Base-by-base conservation (phyloP, 2,329 filamentous ascomycete species). In the Hypoxylon sp. region DNA sequence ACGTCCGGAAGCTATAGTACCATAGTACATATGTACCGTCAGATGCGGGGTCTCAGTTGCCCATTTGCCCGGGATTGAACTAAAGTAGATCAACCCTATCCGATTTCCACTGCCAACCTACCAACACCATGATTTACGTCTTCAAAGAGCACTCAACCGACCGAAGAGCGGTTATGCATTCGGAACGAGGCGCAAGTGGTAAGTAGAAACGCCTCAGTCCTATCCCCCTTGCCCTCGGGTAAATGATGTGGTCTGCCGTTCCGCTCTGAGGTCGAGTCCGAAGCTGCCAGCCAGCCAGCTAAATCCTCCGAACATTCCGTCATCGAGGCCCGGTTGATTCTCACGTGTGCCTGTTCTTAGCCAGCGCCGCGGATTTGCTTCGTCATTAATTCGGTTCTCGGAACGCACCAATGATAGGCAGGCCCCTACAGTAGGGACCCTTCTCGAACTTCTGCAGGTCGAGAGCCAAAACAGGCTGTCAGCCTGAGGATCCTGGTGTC, bases 51-150 rank as follows among this genome's bases (percentile, higher is more conserved):
- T 16, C 61, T 52, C 38, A 28, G 51, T 57, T 28, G 51, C 54
- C 66, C 66, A 36, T 64, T 68, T 66, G 66, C 59, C 66, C 66
- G 66, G 42, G 20, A 63, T 49, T 66, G 33, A 22, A 49, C 26
- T 36, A 54, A 33, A 28, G 16, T 14, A 50, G 32, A 53, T 33
- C n/a, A 22, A 55, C 14, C 12, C 6, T 22, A 54, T 55, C 52
- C 33, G 28, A 46, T 36, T 45, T 38, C n/a, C n/a, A 26, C 16
- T 33, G 26, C 40, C 16, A 59, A 20, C n/a, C n/a, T n/a, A n/a
- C n/a, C 48, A 36, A 4, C 2, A 30, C 24, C 24, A 26, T 16
- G 20, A 46, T 36, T 18, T 52, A 30, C 44, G 11, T 38, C 45
- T 53, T 40, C 14, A 53, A 30, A 12, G 30, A 64, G 48, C 46